These are phyloP conservation scores for Uncinocarpus reesii DNA, from an alignment of 2,329 filamentous ascomycete species.

Conservation along the genomic window DNA sequence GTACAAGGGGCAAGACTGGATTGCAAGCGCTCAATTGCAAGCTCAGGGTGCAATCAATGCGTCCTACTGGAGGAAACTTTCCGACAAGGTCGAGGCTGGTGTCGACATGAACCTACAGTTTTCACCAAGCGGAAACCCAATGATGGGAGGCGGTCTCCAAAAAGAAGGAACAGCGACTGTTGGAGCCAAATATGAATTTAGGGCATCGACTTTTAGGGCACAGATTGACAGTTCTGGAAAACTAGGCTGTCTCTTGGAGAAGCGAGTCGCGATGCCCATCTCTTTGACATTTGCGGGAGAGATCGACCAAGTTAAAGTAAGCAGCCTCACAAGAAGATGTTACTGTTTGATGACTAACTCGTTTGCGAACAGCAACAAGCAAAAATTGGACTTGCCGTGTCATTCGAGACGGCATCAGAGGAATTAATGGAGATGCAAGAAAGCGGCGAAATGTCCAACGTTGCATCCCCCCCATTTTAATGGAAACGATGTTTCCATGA, in stretches of 20 bases:
- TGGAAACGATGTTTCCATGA: conserved; percentile 1
- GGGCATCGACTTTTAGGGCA: conserved; percentile 86
- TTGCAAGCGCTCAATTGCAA: conserved; percentile 80
- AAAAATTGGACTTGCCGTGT: conserved; percentile 89
- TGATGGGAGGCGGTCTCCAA: conserved; percentile 64
- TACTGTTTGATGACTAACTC: too few relatives aligned
- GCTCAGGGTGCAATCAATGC: conserved; percentile 79
- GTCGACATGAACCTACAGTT: conserved; percentile 89
- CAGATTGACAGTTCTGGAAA: conserved; percentile 94
- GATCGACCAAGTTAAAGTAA: conserved; percentile 88
- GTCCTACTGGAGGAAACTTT: conserved; percentile 86
- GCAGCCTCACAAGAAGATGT: conserved; percentile 29
- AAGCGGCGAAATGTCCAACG: conserved; percentile 35
- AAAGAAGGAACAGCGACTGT: conserved; percentile 86
- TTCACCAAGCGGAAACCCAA: conserved; percentile 51
- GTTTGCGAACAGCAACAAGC: conserved; percentile 62
- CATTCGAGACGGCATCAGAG: conserved; percentile 74
- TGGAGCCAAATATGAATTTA: conserved; percentile 97
- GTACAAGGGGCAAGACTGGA: conserved; percentile 89
- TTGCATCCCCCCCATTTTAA: conserved; percentile 43
- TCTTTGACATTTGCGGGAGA: conserved; percentile 92
- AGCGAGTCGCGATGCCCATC: conserved; percentile 85
- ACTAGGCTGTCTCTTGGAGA: conserved; percentile 84
- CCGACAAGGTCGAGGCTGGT: conserved; percentile 91
- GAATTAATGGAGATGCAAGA: conserved; percentile 82